Conservation (phyloP, 345 rosid species). For the Eucalyptus fibrosa region DNA sequence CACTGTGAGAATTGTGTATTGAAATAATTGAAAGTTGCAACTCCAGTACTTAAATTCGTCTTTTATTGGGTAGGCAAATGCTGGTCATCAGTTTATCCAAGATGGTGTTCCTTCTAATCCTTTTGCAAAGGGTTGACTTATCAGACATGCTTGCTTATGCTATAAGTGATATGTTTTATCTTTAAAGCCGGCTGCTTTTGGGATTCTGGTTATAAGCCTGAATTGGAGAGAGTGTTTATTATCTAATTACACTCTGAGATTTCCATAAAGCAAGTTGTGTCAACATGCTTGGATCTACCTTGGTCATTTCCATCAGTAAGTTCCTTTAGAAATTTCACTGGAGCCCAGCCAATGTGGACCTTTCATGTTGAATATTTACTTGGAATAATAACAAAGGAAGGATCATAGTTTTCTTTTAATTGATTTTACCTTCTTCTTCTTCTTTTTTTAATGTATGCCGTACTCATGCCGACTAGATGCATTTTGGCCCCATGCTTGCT, state of each 20-base stretch:
- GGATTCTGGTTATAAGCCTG: not conserved
- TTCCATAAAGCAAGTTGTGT: not conserved
- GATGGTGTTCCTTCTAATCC: not conserved
- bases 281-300: not conserved
- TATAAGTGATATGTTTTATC: not conserved
- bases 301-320: not conserved
- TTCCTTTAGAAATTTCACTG: not conserved
- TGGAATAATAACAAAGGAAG: not conserved
- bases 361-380: not conserved
- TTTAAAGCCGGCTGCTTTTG: not conserved
- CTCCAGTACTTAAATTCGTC: not conserved
- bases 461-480: not conserved
- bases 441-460: not conserved
- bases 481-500: not conserved
- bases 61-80: not conserved
- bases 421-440: not conserved
- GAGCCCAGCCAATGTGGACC: not conserved
- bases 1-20: not conserved
- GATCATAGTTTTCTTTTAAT: not conserved
- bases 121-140: not conserved
- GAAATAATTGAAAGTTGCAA: not conserved
- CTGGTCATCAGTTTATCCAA: not conserved
- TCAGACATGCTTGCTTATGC: not conserved
- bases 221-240: not conserved
- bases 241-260: not conserved